Conservation (phyloP, 73 alveolate species). For the Paramecium pentaurelia region DNA sequence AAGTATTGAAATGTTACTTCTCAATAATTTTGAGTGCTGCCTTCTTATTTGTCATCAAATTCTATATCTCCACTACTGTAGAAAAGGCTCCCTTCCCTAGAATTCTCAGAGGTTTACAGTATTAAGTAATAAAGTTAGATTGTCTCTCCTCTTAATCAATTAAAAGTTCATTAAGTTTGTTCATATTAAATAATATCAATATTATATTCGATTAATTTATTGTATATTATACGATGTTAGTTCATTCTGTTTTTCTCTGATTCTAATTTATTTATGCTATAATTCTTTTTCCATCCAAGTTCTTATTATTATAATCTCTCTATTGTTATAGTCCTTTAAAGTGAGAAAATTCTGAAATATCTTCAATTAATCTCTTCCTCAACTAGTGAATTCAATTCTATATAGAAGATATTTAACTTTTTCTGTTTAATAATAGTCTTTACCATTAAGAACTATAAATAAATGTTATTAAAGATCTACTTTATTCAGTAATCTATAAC, state of each 20-base stretch:
- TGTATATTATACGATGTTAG: background rate
- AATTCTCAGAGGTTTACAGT: background rate
- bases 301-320: too few relatives aligned
- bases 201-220: background rate
- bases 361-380: too few relatives aligned
- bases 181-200: background rate
- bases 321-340: too few relatives aligned
- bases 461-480: too few relatives aligned
- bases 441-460: too few relatives aligned
- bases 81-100: constrained; percentile 28
- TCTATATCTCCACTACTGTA: background rate
- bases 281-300: too few relatives aligned
- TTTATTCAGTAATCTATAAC: too few relatives aligned
- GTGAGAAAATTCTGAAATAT: too few relatives aligned
- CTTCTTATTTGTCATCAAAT: background rate
- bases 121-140: background rate
- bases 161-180: background rate
- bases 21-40: background rate
- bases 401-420: too few relatives aligned
- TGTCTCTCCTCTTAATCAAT: background rate
- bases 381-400: too few relatives aligned
- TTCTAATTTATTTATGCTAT: background rate
- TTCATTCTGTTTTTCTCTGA: background rate
- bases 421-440: too few relatives aligned
- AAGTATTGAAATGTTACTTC: background rate